Base-by-base conservation (phyloP, 169 alveolate genomes). In the Eimeria maxima region DNA sequence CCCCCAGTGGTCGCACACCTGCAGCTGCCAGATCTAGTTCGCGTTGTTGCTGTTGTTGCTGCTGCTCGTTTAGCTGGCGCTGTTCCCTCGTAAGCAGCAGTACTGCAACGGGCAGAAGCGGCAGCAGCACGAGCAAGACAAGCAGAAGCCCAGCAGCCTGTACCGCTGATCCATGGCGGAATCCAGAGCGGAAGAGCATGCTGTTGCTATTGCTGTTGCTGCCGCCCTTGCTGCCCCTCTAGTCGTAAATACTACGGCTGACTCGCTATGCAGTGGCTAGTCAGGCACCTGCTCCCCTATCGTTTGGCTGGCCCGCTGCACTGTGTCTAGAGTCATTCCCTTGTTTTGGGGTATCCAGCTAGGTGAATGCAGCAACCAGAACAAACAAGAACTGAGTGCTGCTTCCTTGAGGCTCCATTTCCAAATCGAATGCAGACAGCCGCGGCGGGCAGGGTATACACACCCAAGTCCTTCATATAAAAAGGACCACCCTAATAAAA, bases 141-240 rank as follows among this genome's bases (percentile, higher is more conserved):
- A 87, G 93, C 83, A 87, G 83, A 24, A 87, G 81, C 93, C 93
- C 93, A 55, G 93, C 93, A 87, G 93, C 93, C 60, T 87, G 93
- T 18, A 87, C 81, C 93, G 93, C 93, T 87, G 93, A 83, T 87
- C 93, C 93, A 71, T 87, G 93, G 93, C 93, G 93, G 33, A 87
- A 87, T n/a, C 93, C 93, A 87, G 93, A 60, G 83, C 93, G 93
- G 44, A 87, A 87, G 42, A 87, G 93, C 93, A 87, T 87, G 93
- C 93, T 87, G 93, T 53, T 87, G 93, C 80, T 57, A 47, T 42
- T 63, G 78, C 93, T 87, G 83, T 74, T 63, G 93, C 93, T 42
- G 83, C 65, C 18, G 74, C 45, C 27, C 44, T 20, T 63, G 80
- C 38, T 42, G 44, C 57, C 53, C 0, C 65, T 11, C 22, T 63